Conservation (phyloP, 768 basidiomycete genomes). For the Atractiella rhizophila region DNA sequence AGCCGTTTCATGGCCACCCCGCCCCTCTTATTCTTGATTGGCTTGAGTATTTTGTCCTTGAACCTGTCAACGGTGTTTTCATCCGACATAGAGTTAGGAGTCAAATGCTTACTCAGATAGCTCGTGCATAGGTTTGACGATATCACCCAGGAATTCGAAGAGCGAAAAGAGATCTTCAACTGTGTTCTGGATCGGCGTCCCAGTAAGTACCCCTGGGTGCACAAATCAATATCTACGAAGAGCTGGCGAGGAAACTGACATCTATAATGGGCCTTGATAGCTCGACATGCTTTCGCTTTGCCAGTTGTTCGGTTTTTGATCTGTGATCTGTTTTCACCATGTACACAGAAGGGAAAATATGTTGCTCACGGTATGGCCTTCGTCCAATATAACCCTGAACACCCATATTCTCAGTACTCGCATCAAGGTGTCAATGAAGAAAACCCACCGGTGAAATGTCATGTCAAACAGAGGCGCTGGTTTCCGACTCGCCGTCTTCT, state of each 20-base stretch:
- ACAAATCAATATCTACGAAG: neutral
- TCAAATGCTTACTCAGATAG: slow-evolving; percentile 27
- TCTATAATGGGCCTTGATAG: slow-evolving; percentile 45
- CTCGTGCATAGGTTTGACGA: slow-evolving; percentile 46
- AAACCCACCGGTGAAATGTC: slow-evolving; percentile 58
- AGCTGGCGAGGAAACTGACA: slow-evolving; percentile 31
- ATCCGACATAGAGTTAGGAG: neutral
- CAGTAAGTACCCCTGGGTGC: neutral
- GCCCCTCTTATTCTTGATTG: slow-evolving; percentile 16
- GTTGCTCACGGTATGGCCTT: no score
- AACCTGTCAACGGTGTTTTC: slow-evolving; percentile 25
- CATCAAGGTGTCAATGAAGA: neutral
- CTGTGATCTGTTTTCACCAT: no score
- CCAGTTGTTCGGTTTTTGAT: slow-evolving; percentile 69
- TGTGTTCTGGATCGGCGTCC: slow-evolving; percentile 37
- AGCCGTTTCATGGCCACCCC: slow-evolving; percentile 42
- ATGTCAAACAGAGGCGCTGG: slow-evolving; percentile 35
- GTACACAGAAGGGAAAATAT: no score
- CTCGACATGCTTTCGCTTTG: slow-evolving; percentile 49
- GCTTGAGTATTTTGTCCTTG: slow-evolving; percentile 49
- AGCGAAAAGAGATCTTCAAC: slow-evolving; percentile 74
- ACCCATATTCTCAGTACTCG: no score
- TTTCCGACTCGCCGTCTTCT: slow-evolving; percentile 35
- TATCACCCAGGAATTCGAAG: slow-evolving; percentile 51
- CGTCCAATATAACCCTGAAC: no score